phyloP scores from a whole-genome alignment of 768 basidiomycete species.

The Mycena filopes region DNA sequence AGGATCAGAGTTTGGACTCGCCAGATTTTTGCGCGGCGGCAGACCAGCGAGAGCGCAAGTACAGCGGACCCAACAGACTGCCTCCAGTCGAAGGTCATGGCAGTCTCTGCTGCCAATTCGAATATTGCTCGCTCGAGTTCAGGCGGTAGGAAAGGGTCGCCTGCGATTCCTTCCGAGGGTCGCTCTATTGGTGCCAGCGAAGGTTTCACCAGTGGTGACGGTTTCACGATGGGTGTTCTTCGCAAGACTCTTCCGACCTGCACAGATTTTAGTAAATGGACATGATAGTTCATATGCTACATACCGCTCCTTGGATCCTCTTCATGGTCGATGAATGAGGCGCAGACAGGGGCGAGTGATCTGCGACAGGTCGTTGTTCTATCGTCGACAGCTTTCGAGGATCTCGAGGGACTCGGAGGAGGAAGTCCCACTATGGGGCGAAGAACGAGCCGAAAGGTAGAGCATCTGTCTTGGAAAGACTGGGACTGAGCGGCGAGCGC shows the following conservation, averaged over 20 bases:
- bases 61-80: constrained; percentile 12
- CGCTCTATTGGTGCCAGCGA: neutral
- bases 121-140: constrained; percentile 26
- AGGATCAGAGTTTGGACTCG: neutral
- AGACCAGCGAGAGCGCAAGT: constrained; percentile 12
- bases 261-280: too few relatives aligned
- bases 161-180: neutral
- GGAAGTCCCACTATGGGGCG: too few relatives aligned
- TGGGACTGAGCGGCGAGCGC: too few relatives aligned
- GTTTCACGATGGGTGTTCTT: too few relatives aligned
- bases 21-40: constrained; percentile 16
- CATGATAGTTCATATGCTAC: neutral
- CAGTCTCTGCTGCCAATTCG: constrained; percentile 13
- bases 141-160: constrained; percentile 21
- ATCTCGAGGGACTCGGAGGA: too few relatives aligned
- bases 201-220: too few relatives aligned
- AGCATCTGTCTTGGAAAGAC: too few relatives aligned
- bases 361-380: too few relatives aligned
- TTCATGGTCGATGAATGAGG: neutral
- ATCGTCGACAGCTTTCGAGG: too few relatives aligned
- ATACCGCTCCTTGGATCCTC: neutral
- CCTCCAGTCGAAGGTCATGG: neutral
- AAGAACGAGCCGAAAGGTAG: too few relatives aligned
- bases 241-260: neutral
- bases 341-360: too few relatives aligned